Conservation (phyloP, 805 yeast species). For the Saturnispora dispora region DNA sequence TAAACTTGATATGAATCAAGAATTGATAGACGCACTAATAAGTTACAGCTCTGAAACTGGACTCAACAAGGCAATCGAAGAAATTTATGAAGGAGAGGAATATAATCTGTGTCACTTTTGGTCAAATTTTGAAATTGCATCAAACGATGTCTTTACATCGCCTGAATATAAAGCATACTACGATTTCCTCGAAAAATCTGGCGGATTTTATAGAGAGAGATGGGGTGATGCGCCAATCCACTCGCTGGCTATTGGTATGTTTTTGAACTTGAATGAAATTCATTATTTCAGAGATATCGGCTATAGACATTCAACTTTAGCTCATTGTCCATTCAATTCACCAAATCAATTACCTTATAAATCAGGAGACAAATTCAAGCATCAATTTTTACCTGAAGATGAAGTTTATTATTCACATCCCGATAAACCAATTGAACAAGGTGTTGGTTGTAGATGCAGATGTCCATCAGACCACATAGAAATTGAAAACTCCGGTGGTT, state of each 20-base stretch:
- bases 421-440: constrained; percentile 17
- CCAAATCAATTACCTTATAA: constrained; percentile 41
- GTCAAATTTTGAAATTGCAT: constrained; percentile 90
- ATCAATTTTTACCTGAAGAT: constrained; percentile 25
- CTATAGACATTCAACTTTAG: constrained; percentile 69
- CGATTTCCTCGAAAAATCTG: constrained; percentile 53
- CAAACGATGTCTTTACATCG: constrained; percentile 64
- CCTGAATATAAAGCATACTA: constrained; percentile 60
- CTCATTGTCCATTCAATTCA: constrained; percentile 75
- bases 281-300: constrained; percentile 94
- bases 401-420: constrained; percentile 30
- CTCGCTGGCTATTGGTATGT: constrained; percentile 74
- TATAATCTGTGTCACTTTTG: constrained; percentile 83
- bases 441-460: constrained; percentile 69
- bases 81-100: constrained; percentile 55
- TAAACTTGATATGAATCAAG: constrained; percentile 18
- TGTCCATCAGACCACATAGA: constrained; percentile 54
- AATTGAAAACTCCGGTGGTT: constrained; percentile 44
- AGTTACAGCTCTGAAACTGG: constrained; percentile 29
- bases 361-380: constrained; percentile 28
- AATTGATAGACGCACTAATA: constrained; percentile 31
- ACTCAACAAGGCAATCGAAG: constrained; percentile 32
- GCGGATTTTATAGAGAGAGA: constrained; percentile 84
- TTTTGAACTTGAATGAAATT: constrained; percentile 56
- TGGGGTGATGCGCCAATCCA: constrained; percentile 99